A percentile compares a stretch with the other conserved stretches of the same genome.
phyloP scores from a whole-genome alignment of 805 yeast species.

The Metschnikowia reukaufii region DNA sequence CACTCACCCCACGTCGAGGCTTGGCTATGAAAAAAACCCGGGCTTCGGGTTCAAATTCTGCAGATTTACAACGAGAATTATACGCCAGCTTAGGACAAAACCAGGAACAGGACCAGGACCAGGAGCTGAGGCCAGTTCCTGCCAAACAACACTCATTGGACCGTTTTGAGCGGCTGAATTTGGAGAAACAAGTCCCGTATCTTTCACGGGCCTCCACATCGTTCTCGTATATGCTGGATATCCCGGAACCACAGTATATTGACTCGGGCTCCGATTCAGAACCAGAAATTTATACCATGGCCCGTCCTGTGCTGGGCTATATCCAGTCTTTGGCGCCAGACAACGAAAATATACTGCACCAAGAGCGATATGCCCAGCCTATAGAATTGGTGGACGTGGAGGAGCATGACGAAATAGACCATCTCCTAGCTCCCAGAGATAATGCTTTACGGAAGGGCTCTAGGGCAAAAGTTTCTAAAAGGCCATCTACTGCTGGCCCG shows the following conservation, averaged over 20 bases:
- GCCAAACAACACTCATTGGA: not conserved
- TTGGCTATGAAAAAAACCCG: constrained; percentile 33
- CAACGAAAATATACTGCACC: not conserved
- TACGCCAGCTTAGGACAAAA: not conserved
- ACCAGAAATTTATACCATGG: not conserved
- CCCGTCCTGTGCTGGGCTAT: not conserved
- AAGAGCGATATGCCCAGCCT: not conserved
- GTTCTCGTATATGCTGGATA: constrained; percentile 8
- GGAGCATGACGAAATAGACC: constrained; percentile 15
- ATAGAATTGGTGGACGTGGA: constrained; percentile 2
- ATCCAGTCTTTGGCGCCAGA: constrained; percentile 2
- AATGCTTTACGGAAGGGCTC: not conserved
- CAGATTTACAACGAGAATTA: constrained; percentile 14
- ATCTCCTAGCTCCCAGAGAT: constrained; percentile 7
- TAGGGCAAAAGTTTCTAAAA: not conserved
- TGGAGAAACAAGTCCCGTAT: constrained; percentile 1
- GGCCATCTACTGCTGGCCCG: too few species aligned
- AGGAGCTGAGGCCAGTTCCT: too few species aligned
- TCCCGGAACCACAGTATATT: constrained; percentile 8
- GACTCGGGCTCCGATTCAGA: constrained; percentile 14
- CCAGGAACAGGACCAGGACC: not conserved
- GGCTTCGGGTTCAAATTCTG: constrained; percentile 3
- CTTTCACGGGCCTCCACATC: constrained; percentile 6
- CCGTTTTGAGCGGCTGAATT: not conserved
- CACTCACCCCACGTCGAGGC: constrained; percentile 32